A percentile compares a stretch with the other conserved stretches of the same genome.
phyloP scores from a whole-genome alignment of 2,329 filamentous ascomycete species.

The Talaromyces atroroseus region DNA sequence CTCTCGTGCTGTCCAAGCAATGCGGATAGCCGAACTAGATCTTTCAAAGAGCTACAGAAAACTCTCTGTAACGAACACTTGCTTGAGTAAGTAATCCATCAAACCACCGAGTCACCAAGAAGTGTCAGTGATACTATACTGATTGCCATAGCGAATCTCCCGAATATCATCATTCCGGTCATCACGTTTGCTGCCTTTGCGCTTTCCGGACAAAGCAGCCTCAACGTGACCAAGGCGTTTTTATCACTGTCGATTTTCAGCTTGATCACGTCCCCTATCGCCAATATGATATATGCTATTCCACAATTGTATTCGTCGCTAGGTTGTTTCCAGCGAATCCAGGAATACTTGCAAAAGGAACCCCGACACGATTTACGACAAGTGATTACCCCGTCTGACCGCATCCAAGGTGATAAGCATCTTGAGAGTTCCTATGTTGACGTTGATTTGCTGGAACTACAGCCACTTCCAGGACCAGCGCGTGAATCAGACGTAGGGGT shows the following conservation, averaged over 20 bases:
- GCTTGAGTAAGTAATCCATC: constrained; percentile 5
- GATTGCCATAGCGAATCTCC: constrained; percentile 7
- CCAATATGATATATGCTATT: constrained; percentile 11
- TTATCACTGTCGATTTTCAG: constrained; percentile 16
- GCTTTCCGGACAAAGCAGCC: constrained; percentile 7
- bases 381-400: neutral
- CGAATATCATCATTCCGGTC: constrained; percentile 1
- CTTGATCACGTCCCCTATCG: constrained; percentile 13
- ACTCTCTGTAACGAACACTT: constrained; percentile 2
- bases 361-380: neutral
- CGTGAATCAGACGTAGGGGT: neutral
- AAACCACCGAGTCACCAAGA: neutral
- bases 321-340: constrained; percentile 9
- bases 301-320: constrained; percentile 5
- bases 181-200: constrained; percentile 15
- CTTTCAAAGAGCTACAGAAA: constrained; percentile 9
- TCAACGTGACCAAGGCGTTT: constrained; percentile 14
- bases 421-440: no score
- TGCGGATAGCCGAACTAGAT: neutral
- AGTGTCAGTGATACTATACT: neutral
- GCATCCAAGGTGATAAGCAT: neutral
- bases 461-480: neutral
- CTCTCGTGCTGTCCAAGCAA: neutral
- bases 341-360: constrained; percentile 8
- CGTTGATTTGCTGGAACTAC: neutral